These are phyloP conservation scores for Tuber microsphaerosporum DNA, from an alignment of 495 filamentous ascomycete genomes.

Conservation along the genomic window DNA sequence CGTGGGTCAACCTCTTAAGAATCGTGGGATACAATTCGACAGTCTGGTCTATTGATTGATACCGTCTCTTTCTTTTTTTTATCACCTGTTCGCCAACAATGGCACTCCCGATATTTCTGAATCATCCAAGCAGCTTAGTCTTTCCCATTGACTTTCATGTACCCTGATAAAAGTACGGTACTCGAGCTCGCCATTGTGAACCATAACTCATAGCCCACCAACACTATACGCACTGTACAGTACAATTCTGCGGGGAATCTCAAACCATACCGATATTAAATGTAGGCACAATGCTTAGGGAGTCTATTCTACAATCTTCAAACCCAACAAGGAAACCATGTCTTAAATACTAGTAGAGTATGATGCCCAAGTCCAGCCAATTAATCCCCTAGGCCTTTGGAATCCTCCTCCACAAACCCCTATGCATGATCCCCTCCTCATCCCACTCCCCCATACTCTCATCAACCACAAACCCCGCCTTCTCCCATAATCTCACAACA, in stretches of 20 bases:
- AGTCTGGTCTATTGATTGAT: background rate
- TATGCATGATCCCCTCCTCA: conserved; percentile 79
- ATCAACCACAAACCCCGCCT: conserved; percentile 61
- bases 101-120: too few species aligned
- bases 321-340: background rate
- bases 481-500: conserved; percentile 33
- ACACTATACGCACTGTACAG: background rate
- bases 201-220: background rate
- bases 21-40: background rate
- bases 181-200: background rate
- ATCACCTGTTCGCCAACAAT: background rate
- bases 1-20: background rate
- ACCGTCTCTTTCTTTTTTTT: background rate
- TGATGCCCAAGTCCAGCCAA: background rate
- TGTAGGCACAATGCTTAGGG: background rate
- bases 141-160: too few species aligned
- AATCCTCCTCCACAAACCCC: conserved; percentile 59
- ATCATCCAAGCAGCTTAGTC: too few species aligned
- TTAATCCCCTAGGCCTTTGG: background rate
- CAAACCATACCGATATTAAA: background rate
- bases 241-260: background rate
- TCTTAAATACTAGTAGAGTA: background rate
- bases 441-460: conserved; percentile 65
- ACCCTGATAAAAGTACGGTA: too few species aligned
- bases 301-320: background rate